phyloP scores from a whole-genome alignment of 345 rosid genomes.

The Atalantia buxifolia region DNA sequence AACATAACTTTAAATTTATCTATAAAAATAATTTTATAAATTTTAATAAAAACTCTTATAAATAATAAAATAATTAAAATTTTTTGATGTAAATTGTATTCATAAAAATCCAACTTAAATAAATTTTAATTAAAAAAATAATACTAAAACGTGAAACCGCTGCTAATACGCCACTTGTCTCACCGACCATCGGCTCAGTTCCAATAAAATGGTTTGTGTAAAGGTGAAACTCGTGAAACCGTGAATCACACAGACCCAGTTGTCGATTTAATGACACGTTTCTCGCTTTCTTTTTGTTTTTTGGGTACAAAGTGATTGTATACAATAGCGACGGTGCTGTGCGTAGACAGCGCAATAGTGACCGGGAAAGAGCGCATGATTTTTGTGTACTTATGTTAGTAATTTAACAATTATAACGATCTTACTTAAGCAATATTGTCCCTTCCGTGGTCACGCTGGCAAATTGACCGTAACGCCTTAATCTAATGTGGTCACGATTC shows the following conservation, averaged over 20 bases:
- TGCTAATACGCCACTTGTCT: slow-evolving; percentile 22
- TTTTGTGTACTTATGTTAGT: background rate
- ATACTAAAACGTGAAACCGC: background rate
- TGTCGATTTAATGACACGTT: slow-evolving; percentile 13
- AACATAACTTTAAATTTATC: no score
- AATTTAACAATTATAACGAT: background rate
- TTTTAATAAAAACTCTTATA: no score
- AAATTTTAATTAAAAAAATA: no score
- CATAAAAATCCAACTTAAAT: no score
- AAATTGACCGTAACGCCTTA: background rate
- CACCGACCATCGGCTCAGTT: background rate
- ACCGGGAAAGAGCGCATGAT: background rate
- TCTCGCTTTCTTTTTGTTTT: background rate
- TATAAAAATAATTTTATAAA: no score
- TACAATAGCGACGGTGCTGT: background rate
- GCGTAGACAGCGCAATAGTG: background rate
- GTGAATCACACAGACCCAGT: slow-evolving; percentile 23
- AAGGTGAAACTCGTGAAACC: background rate
- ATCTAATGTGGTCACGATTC: background rate
- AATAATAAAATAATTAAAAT: no score
- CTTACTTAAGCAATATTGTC: background rate
- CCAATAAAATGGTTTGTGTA: background rate
- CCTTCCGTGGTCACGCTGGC: background rate
- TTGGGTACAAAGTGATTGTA: background rate
- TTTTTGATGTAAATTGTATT: no score